Evolutionary conservation across 345 rosid genomes (phyloP).

Genomic region (Angophora floribunda): DNA sequence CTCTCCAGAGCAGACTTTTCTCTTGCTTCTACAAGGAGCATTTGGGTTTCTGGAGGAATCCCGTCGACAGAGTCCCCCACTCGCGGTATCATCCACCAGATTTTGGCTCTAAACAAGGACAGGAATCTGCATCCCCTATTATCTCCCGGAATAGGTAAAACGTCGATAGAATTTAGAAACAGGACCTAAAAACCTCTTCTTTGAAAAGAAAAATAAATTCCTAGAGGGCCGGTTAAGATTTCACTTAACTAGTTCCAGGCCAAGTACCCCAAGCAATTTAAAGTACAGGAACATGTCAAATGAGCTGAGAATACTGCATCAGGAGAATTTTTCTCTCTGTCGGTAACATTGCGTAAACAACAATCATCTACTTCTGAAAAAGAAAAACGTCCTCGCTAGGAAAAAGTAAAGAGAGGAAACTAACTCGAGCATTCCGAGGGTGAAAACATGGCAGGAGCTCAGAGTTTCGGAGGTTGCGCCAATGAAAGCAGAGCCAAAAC

Average conservation of each 20-base stretch:
- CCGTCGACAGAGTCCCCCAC: conserved; percentile 34
- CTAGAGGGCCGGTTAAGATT: background rate
- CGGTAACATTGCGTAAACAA: background rate
- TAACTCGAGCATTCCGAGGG: conserved; percentile 45
- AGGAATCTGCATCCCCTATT: conserved; percentile 39
- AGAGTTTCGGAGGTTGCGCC: conserved; percentile 28
- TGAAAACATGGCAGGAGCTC: conserved; percentile 47
- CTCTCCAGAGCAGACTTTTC: conserved; percentile 23
- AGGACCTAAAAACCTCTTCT: background rate
- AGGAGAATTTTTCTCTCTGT: background rate
- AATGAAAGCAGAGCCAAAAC: conserved; percentile 28
- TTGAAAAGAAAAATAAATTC: background rate
- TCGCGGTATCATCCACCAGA: conserved; percentile 72
- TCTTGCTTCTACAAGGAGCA: conserved; percentile 41
- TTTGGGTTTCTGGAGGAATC: conserved; percentile 48
- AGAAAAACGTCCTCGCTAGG: background rate
- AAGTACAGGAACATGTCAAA: background rate
- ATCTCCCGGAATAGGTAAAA: background rate
- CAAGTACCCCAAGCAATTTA: background rate
- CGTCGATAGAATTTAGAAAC: background rate
- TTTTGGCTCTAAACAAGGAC: conserved; percentile 38
- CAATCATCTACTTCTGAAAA: background rate
- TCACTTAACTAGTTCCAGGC: background rate
- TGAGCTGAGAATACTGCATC: background rate
- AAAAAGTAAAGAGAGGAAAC: background rate